Evolutionary conservation across 305 asterid genomes (phyloP).

Genomic region (Andrographis paniculata): DNA sequence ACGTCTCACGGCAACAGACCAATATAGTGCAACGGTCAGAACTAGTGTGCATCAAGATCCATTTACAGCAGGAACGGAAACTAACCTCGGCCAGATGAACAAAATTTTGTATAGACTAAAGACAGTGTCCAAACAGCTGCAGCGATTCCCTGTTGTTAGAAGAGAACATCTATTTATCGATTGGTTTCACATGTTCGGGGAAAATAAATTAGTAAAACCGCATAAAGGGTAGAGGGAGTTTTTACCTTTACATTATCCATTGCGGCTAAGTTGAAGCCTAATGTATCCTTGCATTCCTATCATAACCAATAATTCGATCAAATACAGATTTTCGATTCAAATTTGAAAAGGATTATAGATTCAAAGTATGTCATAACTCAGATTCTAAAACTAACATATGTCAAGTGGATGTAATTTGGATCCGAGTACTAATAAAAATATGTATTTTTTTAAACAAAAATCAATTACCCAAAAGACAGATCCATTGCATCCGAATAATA

Average conservation of each 20-base stretch:
- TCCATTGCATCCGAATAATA: not conserved
- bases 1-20: no score
- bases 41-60: no score
- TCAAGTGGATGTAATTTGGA: no score
- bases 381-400: no score
- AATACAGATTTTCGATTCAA: conserved; percentile 3
- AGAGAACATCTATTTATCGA: not conserved
- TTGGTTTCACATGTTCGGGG: conserved; percentile 3
- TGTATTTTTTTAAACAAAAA: no score
- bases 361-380: not conserved
- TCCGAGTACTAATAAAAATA: no score
- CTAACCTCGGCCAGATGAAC: no score
- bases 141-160: not conserved
- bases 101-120: no score
- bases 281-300: conserved; percentile 79
- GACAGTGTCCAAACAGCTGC: no score
- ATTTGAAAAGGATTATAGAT: not conserved
- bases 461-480: no score
- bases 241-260: conserved; percentile 75
- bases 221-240: not conserved
- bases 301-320: not conserved
- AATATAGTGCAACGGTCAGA: no score
- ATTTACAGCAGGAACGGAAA: no score
- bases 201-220: not conserved
- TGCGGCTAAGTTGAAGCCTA: conserved; percentile 89